Percentiles rank a stretch among this genome's conserved stretches.
phyloP scores from a whole-genome alignment of 768 basidiomycete species.

The Lentinus brumalis region DNA sequence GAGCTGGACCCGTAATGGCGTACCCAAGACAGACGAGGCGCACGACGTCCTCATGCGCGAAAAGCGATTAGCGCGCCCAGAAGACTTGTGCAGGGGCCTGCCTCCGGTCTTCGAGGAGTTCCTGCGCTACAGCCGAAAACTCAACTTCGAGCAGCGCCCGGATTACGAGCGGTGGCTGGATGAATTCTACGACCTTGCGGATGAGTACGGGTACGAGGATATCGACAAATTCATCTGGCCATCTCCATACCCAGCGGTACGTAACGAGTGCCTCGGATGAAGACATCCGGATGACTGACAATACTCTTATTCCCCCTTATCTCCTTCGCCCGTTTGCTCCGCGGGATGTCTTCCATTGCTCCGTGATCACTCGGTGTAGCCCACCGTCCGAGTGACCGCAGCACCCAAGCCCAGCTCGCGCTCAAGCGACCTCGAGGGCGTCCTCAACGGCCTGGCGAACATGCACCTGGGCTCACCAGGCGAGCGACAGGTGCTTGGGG shows the following conservation, averaged over 20 bases:
- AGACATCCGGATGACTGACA: neutral
- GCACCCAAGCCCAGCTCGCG: slow-evolving; percentile 17
- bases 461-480: slow-evolving; percentile 45
- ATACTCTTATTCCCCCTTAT: too few relatives aligned
- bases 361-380: slow-evolving; percentile 14
- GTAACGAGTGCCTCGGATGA: neutral
- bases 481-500: slow-evolving; percentile 51
- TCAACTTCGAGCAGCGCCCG: slow-evolving; percentile 69
- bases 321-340: too few relatives aligned
- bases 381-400: slow-evolving; percentile 17
- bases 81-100: slow-evolving; percentile 67
- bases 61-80: slow-evolving; percentile 61
- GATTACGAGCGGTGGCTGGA: slow-evolving; percentile 67
- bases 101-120: slow-evolving; percentile 79
- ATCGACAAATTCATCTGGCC: slow-evolving; percentile 75
- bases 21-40: slow-evolving; percentile 67
- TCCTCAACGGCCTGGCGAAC: slow-evolving; percentile 61
- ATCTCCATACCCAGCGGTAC: slow-evolving; percentile 41
- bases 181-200: slow-evolving; percentile 65
- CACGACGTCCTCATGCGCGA: slow-evolving; percentile 66
- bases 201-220: slow-evolving; percentile 57
- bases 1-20: slow-evolving; percentile 78
- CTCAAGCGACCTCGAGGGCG: slow-evolving; percentile 52
- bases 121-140: slow-evolving; percentile 66
- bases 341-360: neutral